Evolutionary conservation across 345 rosid genomes (phyloP).

Genomic region (Eucalyptus leucophloia): DNA sequence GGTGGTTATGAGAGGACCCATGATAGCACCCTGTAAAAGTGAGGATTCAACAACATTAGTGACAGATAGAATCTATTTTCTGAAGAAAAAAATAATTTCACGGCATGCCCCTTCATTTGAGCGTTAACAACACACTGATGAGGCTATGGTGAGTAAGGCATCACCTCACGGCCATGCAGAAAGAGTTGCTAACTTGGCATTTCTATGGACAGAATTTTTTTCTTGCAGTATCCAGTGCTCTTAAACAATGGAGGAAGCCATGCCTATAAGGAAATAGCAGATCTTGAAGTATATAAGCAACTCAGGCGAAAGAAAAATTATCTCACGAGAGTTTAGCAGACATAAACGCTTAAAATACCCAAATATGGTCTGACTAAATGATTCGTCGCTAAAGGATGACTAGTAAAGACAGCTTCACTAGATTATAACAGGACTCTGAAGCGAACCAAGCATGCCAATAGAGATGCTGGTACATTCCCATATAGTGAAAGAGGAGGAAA

Average conservation of each 20-base stretch:
- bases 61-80: background rate
- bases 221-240: background rate
- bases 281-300: background rate
- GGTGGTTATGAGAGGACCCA: constrained; percentile 95
- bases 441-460: background rate
- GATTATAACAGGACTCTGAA: background rate
- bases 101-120: background rate
- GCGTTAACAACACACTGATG: background rate
- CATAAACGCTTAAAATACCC: background rate
- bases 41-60: background rate
- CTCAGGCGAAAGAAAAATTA: background rate
- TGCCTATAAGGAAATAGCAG: background rate
- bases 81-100: background rate
- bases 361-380: background rate
- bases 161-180: background rate
- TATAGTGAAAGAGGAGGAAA: background rate
- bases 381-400: background rate
- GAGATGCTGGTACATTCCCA: background rate
- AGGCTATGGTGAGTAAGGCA: background rate
- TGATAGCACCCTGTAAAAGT: constrained; percentile 76
- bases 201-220: background rate
- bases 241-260: background rate
- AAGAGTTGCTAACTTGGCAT: background rate
- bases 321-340: background rate
- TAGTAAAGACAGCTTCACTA: background rate